Conservation (phyloP, 1,284 basidiomycete species). For the Rhodotorula sp. region DNA sequence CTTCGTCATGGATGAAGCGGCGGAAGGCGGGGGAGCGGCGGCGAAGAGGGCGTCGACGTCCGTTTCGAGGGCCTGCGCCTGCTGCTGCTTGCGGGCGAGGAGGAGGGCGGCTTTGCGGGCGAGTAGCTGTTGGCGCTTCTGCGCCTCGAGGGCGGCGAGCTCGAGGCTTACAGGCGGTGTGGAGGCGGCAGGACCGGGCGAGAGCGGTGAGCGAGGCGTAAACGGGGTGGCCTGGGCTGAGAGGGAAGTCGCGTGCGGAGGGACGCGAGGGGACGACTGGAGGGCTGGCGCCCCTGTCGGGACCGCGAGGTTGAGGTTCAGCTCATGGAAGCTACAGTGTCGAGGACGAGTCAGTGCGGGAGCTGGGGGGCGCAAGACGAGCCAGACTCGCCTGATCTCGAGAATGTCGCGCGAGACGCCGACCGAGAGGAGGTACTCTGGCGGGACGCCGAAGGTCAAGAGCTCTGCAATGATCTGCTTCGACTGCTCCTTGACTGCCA, state of each 20-base stretch:
- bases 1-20: neutral
- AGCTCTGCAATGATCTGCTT: slow-evolving; percentile 31
- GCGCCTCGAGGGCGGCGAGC: slow-evolving; percentile 22
- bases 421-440: slow-evolving; percentile 32
- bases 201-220: neutral
- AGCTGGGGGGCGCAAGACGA: neutral
- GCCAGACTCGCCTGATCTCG: slow-evolving; percentile 2
- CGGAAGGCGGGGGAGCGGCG: neutral
- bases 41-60: slow-evolving; percentile 30
- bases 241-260: neutral
- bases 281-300: neutral
- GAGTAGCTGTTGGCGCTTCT: slow-evolving; percentile 31
- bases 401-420: slow-evolving; percentile 31
- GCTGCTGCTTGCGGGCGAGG: slow-evolving; percentile 23
- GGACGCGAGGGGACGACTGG: neutral
- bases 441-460: slow-evolving; percentile 27
- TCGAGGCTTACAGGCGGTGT: neutral
- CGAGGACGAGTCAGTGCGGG: too few relatives aligned
- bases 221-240: neutral
- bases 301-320: slow-evolving; percentile 12
- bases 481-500: slow-evolving; percentile 21
- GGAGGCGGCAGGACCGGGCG: neutral
- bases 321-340: slow-evolving; percentile 16
- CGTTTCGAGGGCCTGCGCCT: slow-evolving; percentile 25
- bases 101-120: slow-evolving; percentile 29